Evolutionary conservation across 2,329 filamentous ascomycete genomes (phyloP).

Genomic region (Neonectria faginata): DNA sequence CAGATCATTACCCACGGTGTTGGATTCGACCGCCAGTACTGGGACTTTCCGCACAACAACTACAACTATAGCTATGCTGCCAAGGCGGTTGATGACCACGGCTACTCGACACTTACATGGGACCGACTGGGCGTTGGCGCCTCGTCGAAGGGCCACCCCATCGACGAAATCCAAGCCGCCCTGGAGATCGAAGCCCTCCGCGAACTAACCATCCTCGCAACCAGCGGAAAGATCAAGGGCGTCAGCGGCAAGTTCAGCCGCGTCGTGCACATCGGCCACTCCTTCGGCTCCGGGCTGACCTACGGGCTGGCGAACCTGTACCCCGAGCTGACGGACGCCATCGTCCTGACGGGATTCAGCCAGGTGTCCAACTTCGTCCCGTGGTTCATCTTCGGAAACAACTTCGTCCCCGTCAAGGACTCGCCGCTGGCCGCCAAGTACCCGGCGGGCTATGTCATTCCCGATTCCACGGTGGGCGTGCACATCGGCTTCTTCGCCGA

Average conservation of each 20-base stretch:
- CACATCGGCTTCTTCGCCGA: constrained; percentile 66
- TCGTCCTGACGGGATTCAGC: constrained; percentile 71
- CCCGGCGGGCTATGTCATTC: constrained; percentile 65
- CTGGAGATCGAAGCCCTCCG: constrained; percentile 70
- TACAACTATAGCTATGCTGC: constrained; percentile 73
- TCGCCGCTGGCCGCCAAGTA: constrained; percentile 49
- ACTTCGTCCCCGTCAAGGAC: constrained; percentile 58
- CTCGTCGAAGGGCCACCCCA: constrained; percentile 68
- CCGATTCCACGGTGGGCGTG: constrained; percentile 58
- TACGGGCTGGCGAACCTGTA: constrained; percentile 65
- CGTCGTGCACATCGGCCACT: constrained; percentile 72
- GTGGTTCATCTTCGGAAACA: constrained; percentile 58
- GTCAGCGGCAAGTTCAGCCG: constrained; percentile 54
- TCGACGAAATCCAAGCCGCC: constrained; percentile 69
- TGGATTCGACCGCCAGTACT: constrained; percentile 64
- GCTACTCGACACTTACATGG: constrained; percentile 70
- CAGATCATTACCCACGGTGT: constrained; percentile 58
- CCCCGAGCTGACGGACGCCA: constrained; percentile 66
- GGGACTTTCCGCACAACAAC: constrained; percentile 68
- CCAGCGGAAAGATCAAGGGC: constrained; percentile 57
- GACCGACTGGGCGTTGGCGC: constrained; percentile 72
- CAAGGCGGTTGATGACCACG: constrained; percentile 63
- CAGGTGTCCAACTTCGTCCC: constrained; percentile 58
- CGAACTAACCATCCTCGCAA: constrained; percentile 63
- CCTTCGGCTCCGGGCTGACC: constrained; percentile 70